Evolutionary conservation across 768 basidiomycete genomes (phyloP).

Genomic region (Sistotremastrum niveocremeum): DNA sequence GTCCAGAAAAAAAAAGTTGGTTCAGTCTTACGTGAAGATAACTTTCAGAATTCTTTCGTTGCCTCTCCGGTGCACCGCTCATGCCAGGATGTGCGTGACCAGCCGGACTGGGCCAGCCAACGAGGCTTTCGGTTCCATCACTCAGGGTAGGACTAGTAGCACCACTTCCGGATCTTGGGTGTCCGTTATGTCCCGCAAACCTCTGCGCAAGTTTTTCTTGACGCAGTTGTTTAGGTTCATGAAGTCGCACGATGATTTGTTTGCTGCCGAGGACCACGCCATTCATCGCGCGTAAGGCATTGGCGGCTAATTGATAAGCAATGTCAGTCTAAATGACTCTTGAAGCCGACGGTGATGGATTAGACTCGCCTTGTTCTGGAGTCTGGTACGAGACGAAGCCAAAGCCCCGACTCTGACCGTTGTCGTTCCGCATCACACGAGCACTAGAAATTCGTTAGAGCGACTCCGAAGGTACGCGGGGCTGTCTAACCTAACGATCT

Average conservation of each 20-base stretch:
- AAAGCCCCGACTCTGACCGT: slow-evolving; percentile 71
- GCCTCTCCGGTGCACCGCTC: slow-evolving; percentile 31
- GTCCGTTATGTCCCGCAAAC: slow-evolving; percentile 59
- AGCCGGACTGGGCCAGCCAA: slow-evolving; percentile 65
- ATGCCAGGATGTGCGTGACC: slow-evolving; percentile 19
- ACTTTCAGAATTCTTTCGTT: slow-evolving; percentile 70
- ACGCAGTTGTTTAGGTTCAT: slow-evolving; percentile 85
- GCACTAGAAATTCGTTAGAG: slow-evolving; percentile 36
- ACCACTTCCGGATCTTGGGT: slow-evolving; percentile 68
- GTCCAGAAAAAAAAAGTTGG: neutral
- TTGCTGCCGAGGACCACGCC: slow-evolving; percentile 57
- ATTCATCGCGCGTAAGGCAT: slow-evolving; percentile 74
- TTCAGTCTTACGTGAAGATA: slow-evolving; percentile 57
- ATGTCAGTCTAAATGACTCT: neutral
- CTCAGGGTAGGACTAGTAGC: slow-evolving; percentile 77
- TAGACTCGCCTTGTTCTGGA: slow-evolving; percentile 57
- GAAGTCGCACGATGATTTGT: slow-evolving; percentile 72
- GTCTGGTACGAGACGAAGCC: slow-evolving; percentile 84
- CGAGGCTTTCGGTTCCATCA: slow-evolving; percentile 66
- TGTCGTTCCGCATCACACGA: slow-evolving; percentile 83
- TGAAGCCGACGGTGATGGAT: neutral
- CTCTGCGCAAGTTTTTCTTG: slow-evolving; percentile 79
- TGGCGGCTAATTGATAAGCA: slow-evolving; percentile 33
- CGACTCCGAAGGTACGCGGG: neutral
- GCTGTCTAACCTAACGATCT: slow-evolving; percentile 62